Conservation (phyloP, 202 grass and related monocot species). For the Hordeum pubiflorum region DNA sequence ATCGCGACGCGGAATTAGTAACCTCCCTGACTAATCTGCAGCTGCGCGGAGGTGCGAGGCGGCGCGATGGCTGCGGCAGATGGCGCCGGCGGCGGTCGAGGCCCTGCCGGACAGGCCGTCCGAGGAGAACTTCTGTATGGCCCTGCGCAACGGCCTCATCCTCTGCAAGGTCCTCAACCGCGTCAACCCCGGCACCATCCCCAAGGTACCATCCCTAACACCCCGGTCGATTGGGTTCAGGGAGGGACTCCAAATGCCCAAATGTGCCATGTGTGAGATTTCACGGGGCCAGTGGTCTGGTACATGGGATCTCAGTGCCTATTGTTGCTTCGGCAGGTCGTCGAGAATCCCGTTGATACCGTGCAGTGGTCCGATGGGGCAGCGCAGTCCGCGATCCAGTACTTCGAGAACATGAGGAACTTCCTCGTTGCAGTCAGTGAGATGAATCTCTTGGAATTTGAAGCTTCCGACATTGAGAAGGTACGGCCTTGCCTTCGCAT, state of each 20-base stretch:
- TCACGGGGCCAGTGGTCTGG: neutral
- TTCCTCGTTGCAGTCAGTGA: slow-evolving; percentile 65
- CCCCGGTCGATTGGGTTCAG: neutral
- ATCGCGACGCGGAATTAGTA: neutral
- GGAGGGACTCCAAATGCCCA: neutral
- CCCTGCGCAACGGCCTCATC: slow-evolving; percentile 64
- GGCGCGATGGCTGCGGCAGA: slow-evolving; percentile 59
- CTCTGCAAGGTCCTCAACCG: slow-evolving; percentile 83
- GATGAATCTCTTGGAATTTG: slow-evolving; percentile 76
- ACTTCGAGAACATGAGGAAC: slow-evolving; percentile 88
- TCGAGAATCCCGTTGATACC: slow-evolving; percentile 53
- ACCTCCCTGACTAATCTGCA: slow-evolving; percentile 23
- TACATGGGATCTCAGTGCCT: neutral
- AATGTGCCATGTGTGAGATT: neutral
- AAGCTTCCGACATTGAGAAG: slow-evolving; percentile 80
- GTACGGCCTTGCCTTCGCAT: neutral
- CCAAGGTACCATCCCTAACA: slow-evolving; percentile 41
- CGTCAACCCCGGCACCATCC: slow-evolving; percentile 62
- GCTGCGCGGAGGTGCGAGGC: slow-evolving; percentile 63
- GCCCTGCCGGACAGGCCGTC: slow-evolving; percentile 45
- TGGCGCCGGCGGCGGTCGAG: slow-evolving; percentile 43
- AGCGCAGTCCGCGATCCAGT: slow-evolving; percentile 81
- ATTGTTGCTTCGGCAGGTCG: slow-evolving; percentile 33
- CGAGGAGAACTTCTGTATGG: slow-evolving; percentile 52
- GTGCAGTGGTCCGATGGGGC: slow-evolving; percentile 60